Conservation (phyloP, 805 yeast genomes). For the Komagataella pseudopastoris region DNA sequence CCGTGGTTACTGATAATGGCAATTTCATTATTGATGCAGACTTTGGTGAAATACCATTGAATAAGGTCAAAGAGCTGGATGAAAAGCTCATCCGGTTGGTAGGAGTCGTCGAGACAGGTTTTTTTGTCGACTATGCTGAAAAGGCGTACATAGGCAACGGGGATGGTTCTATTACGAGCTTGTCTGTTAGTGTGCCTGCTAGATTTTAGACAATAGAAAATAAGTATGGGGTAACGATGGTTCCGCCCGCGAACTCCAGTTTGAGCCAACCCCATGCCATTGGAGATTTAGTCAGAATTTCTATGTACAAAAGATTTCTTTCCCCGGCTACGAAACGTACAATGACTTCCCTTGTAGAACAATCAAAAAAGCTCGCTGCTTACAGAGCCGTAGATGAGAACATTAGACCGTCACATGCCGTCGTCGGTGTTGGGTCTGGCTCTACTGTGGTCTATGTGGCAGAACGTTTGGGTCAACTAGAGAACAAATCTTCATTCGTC, state of each 20-base stretch:
- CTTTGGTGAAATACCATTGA: constrained; percentile 59
- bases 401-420: constrained; percentile 51
- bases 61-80: constrained; percentile 40
- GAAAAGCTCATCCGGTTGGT: constrained; percentile 54
- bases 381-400: constrained; percentile 86
- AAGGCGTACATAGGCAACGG: constrained; percentile 85
- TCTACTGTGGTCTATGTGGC: constrained; percentile 96
- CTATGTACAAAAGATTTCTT: neutral
- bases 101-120: constrained; percentile 95
- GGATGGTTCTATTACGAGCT: constrained; percentile 31
- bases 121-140: constrained; percentile 62
- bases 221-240: neutral
- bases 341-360: constrained; percentile 36
- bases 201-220: neutral
- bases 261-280: neutral
- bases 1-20: constrained; percentile 90
- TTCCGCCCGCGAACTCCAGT: neutral
- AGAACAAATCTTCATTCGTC: constrained; percentile 38
- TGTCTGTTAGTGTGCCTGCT: neutral
- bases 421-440: constrained; percentile 93
- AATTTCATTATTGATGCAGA: constrained; percentile 89
- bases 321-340: neutral
- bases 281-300: neutral
- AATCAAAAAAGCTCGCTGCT: constrained; percentile 85
- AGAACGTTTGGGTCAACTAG: constrained; percentile 72